Conservation (phyloP, 192 early-diverging fungal species). For the Polychytrium aggregatum region DNA sequence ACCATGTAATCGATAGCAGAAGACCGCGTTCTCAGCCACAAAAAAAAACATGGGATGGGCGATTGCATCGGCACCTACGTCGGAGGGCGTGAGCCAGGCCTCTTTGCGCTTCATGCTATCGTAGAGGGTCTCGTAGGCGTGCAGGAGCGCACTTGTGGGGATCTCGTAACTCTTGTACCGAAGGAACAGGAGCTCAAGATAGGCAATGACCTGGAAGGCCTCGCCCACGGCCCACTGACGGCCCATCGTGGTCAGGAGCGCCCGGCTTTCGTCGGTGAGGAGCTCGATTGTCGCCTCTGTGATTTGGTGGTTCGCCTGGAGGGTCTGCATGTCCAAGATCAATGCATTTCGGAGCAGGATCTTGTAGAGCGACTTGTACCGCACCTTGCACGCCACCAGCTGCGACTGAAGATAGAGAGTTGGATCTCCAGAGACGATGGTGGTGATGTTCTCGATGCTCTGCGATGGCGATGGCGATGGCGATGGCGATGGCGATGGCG, state of each 20-base stretch:
- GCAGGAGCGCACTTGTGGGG: constrained; percentile 26
- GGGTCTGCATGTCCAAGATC: constrained; percentile 26
- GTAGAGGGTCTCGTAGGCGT: constrained; percentile 28
- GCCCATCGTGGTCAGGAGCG: constrained; percentile 21
- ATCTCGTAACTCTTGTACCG: constrained; percentile 33
- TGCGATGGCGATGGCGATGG: no score
- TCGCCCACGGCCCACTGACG: constrained; percentile 31
- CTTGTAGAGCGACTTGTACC: constrained; percentile 28
- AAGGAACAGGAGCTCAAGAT: constrained; percentile 33
- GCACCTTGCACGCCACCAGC: constrained; percentile 16
- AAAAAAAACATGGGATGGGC: no score
- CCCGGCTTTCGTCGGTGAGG: constrained; percentile 27
- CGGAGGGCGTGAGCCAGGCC: constrained; percentile 25
- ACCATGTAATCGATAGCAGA: no score
- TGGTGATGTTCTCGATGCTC: no score
- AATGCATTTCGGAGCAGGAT: constrained; percentile 28
- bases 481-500: no score
- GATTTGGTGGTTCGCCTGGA: constrained; percentile 15
- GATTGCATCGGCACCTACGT: no score
- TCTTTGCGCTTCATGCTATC: constrained; percentile 21
- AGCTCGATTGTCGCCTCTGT: constrained; percentile 28
- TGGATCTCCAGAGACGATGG: no score
- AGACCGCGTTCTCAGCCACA: no score
- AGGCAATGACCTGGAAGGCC: constrained; percentile 29
- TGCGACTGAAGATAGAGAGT: background rate